A percentile compares a stretch with the other conserved stretches of the same genome.
Evolutionary conservation across 2,329 filamentous ascomycete species (phyloP).

Genomic region (Decorospora gaudefroyi): DNA sequence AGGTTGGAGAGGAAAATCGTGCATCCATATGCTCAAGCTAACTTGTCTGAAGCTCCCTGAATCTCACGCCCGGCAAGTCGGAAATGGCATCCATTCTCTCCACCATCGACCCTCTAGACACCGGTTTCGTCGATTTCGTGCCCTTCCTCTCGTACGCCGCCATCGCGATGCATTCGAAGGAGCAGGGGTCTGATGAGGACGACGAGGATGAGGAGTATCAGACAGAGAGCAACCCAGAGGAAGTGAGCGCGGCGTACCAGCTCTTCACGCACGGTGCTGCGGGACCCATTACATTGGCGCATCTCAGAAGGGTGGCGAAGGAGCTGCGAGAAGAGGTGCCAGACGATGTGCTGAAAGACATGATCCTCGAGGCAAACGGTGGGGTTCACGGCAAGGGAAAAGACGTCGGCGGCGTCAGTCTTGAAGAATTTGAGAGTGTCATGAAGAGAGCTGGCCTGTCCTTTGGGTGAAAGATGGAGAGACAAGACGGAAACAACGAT

Average conservation of each 20-base stretch:
- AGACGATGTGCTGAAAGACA: slow-evolving; percentile 84
- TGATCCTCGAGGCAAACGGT: slow-evolving; percentile 93
- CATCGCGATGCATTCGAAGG: slow-evolving; percentile 69
- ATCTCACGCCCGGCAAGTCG: slow-evolving; percentile 65
- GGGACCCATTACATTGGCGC: slow-evolving; percentile 75
- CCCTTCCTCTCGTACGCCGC: slow-evolving; percentile 88
- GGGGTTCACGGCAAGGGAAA: slow-evolving; percentile 64
- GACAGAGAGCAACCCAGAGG: slow-evolving; percentile 55
- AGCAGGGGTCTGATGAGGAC: slow-evolving; percentile 46
- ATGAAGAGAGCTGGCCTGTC: slow-evolving; percentile 79
- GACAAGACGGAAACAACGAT: neutral
- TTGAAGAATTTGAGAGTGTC: slow-evolving; percentile 82
- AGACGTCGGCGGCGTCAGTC: slow-evolving; percentile 66
- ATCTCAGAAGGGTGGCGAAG: slow-evolving; percentile 77
- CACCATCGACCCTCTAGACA: slow-evolving; percentile 79
- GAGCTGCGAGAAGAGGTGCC: slow-evolving; percentile 82
- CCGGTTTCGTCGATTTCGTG: slow-evolving; percentile 76
- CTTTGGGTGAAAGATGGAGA: slow-evolving; percentile 64
- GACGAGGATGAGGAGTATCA: slow-evolving; percentile 47
- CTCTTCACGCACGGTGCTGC: slow-evolving; percentile 69
- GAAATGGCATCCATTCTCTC: slow-evolving; percentile 78
- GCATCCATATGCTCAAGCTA: slow-evolving; percentile 6
- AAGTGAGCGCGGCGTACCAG: slow-evolving; percentile 79
- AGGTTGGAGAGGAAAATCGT: slow-evolving; percentile 30
- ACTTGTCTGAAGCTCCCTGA: slow-evolving; percentile 68